A percentile compares a stretch with the other conserved stretches of the same genome.
These are phyloP conservation scores for Monosporozyma unispora DNA, from an alignment of 805 yeast species.

Conservation along the genomic window DNA sequence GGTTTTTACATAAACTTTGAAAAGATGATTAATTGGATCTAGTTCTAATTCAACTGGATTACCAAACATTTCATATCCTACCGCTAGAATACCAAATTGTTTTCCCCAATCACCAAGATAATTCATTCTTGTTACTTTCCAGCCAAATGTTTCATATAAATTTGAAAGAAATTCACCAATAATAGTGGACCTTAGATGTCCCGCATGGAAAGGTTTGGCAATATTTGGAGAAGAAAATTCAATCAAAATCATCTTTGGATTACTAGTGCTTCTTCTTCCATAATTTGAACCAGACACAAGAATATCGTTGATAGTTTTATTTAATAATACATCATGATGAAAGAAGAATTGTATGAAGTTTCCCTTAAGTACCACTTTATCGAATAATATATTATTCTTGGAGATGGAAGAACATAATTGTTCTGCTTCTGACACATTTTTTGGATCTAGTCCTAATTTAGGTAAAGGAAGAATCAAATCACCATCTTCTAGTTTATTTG, in stretches of 20 bases:
- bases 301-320: constrained; percentile 61
- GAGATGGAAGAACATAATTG: constrained; percentile 32
- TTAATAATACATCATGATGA: constrained; percentile 54
- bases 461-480: constrained; percentile 90
- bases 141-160: constrained; percentile 82
- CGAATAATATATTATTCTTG: constrained; percentile 38
- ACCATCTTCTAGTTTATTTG: constrained; percentile 79
- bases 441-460: constrained; percentile 50
- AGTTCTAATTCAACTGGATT: constrained; percentile 54
- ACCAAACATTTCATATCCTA: constrained; percentile 85
- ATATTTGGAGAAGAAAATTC: constrained; percentile 98
- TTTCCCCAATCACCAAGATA: constrained; percentile 99
- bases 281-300: constrained; percentile 49
- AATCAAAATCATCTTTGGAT: constrained; percentile 59
- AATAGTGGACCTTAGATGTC: constrained; percentile 94
- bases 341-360: constrained; percentile 87
- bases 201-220: constrained; percentile 99
- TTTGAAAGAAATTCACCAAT: constrained; percentile 93
- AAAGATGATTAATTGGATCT: constrained; percentile 91
- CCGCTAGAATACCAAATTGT: constrained; percentile 92
- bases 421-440: background rate
- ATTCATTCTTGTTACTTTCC: constrained; percentile 87
- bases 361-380: constrained; percentile 73
- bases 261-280: constrained; percentile 71
- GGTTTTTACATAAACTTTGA: constrained; percentile 83